Percentiles rank a stretch among this genome's conserved stretches.
These are phyloP conservation scores for Eustoma russellianum DNA, from an alignment of 257 asterid genomes.

Conservation along the genomic window DNA sequence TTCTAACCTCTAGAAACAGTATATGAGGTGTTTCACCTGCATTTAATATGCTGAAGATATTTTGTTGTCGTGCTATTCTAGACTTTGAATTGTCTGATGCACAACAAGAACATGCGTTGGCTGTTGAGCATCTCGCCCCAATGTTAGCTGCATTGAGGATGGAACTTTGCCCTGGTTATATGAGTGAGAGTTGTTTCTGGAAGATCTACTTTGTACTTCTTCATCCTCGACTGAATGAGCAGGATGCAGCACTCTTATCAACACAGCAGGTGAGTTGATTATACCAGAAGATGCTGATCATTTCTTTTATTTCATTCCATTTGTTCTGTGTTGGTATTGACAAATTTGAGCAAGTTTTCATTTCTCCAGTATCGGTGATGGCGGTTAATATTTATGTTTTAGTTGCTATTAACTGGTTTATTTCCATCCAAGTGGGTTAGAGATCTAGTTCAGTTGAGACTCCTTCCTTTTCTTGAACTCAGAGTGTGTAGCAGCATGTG, in stretches of 20 bases:
- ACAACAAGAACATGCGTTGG: constrained; percentile 92
- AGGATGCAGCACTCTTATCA: constrained; percentile 56
- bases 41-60: not conserved
- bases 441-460: too few relatives aligned
- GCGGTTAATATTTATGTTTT: too few relatives aligned
- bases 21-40: too few relatives aligned
- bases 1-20: too few relatives aligned
- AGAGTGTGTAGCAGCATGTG: too few relatives aligned
- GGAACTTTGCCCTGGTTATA: constrained; percentile 84
- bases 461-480: too few relatives aligned
- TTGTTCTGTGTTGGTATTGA: too few relatives aligned
- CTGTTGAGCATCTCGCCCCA: constrained; percentile 77
- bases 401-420: too few relatives aligned
- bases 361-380: too few relatives aligned
- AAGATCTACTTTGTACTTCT: constrained; percentile 85
- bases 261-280: constrained; percentile 61
- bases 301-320: too few relatives aligned
- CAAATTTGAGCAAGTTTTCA: too few relatives aligned
- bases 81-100: constrained; percentile 74
- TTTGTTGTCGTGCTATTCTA: constrained; percentile 9
- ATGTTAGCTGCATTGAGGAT: constrained; percentile 72
- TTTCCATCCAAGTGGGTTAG: too few relatives aligned
- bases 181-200: constrained; percentile 85
- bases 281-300: not conserved
- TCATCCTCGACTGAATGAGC: constrained; percentile 58